Base-by-base conservation (phyloP, 805 yeast genomes). In the Henningerozyma blattae region DNA sequence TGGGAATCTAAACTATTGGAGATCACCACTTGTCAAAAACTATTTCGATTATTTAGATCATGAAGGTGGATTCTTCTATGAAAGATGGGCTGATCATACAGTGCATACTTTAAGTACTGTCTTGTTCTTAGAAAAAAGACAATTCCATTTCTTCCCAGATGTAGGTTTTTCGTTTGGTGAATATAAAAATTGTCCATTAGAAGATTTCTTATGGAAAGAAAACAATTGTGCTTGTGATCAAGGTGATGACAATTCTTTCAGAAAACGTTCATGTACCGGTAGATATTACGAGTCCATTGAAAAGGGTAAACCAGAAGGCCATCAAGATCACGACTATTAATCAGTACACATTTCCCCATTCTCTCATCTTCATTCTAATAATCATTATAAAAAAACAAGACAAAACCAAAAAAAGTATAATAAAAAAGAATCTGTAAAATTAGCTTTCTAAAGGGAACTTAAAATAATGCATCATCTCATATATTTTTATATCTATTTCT, bases 21-120 rank as follows among this genome's bases (percentile, higher is more conserved):
- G 87, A 48, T 61, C 75, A 17, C 72, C 77, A 34, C 77, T 77
- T 13, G 85, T 84, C 56, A 56, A 62, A 22, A 68, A 65, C 31
- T 82, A 74, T 54, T 80, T 83, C 43, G 74, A 77, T 17, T 62
- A 68, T 46, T 64, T 83, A 40, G 91, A 84, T 51, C 58, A 62
- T 31, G 62, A 76, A 2, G 87, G 93, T 40, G 93, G 93, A 4
- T 78, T 86, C 52, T 85, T 80, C 62, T 85, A 85, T 59, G 85
- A 80, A 58, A 68, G 91, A 51, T 84, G 94, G 89, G 93, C 94
- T 36, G 94, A 84, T 56, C 93, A 91, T 17, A 93, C 91, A n/a
- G 75, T 83, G 31, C 86, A 82, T 52, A 76, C 87, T 7, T 72
- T 84, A 41, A 94, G 86, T 15, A 86, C 76, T 15, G 63, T 85